Conservation (phyloP, 2,329 filamentous ascomycete species). For the Ophiostoma populinum region DNA sequence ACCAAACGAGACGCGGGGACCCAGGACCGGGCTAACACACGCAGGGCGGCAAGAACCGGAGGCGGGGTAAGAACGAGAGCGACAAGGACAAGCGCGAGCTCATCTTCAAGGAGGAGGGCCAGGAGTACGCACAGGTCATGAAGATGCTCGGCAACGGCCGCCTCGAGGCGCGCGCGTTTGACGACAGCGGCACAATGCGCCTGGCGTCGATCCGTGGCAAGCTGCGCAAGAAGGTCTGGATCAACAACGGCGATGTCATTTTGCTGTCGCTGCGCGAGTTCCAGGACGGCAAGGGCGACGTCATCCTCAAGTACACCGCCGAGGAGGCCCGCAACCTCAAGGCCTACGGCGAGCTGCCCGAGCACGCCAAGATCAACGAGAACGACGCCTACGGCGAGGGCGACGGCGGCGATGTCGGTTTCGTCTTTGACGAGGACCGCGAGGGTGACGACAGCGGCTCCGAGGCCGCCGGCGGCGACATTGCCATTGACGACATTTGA, state of each 20-base stretch:
- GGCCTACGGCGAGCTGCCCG: conserved; percentile 86
- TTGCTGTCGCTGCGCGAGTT: conserved; percentile 66
- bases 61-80: conserved; percentile 97
- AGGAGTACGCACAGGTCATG: conserved; percentile 63
- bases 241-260: conserved; percentile 87
- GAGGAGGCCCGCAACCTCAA: conserved; percentile 93
- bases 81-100: conserved; percentile 98
- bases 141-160: conserved; percentile 44
- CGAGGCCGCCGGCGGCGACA: conserved; percentile 2
- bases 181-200: conserved; percentile 74
- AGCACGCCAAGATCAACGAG: conserved; percentile 99
- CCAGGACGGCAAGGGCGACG: conserved; percentile 80
- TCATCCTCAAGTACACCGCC: conserved; percentile 81
- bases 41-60: conserved; percentile 82
- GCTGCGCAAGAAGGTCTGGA: conserved; percentile 97
- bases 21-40: not conserved
- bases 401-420: conserved; percentile 88
- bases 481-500: conserved; percentile 4
- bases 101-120: conserved; percentile 96
- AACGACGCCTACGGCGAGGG: conserved; percentile 86
- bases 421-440: conserved; percentile 75
- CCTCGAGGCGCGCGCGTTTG: conserved; percentile 76
- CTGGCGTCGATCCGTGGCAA: conserved; percentile 62
- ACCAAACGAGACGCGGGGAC: no score
- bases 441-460: conserved; percentile 2